Conservation (phyloP, 2,329 filamentous ascomycete species). For the Fusarium sp. region DNA sequence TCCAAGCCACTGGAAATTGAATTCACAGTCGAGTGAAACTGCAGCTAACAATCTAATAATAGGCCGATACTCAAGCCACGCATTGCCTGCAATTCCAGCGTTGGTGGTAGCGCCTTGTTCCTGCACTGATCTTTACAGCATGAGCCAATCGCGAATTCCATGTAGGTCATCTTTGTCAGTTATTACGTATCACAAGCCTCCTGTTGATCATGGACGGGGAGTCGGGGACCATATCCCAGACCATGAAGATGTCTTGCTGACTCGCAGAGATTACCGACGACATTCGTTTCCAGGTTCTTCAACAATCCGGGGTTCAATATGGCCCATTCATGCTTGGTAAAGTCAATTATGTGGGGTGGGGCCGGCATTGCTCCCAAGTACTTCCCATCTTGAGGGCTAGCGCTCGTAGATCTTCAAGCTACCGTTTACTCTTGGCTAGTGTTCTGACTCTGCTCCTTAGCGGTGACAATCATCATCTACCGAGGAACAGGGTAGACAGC, state of each 20-base stretch:
- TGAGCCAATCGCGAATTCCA: background rate
- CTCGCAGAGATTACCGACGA: constrained; percentile 2
- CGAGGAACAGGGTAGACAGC: background rate
- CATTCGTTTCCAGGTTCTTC: background rate
- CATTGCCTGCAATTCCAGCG: background rate
- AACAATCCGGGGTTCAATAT: background rate
- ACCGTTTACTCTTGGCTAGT: background rate
- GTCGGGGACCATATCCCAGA: background rate
- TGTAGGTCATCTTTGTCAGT: background rate
- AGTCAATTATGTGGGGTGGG: background rate
- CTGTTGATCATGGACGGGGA: background rate
- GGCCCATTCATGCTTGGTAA: background rate
- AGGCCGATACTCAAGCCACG: background rate
- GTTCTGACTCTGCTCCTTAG: background rate
- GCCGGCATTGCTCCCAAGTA: background rate
- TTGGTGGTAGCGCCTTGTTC: background rate
- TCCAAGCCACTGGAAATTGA: background rate
- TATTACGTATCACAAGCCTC: background rate
- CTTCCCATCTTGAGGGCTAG: background rate
- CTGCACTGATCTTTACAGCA: background rate
- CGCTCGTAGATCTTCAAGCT: background rate
- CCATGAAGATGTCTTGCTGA: background rate
- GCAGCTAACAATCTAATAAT: background rate
- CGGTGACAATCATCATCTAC: background rate
- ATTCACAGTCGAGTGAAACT: background rate